A percentile compares a stretch with the other conserved stretches of the same genome.
These are phyloP conservation scores for Neofusicoccum ribis DNA, from an alignment of 2,329 filamentous ascomycete genomes.

Conservation along the genomic window DNA sequence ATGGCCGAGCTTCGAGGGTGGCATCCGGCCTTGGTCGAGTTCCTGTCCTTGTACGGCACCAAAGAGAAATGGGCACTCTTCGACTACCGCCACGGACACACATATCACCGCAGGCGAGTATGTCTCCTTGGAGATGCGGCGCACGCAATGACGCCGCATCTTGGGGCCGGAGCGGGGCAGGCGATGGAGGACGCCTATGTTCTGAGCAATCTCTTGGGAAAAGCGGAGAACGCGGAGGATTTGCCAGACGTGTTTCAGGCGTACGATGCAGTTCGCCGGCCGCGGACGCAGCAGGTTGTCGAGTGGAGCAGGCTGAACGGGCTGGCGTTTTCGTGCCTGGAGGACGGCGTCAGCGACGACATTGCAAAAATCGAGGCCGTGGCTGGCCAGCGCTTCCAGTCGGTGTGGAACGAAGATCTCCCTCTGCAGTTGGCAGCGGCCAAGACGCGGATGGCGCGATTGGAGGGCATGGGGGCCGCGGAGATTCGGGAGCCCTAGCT, in stretches of 20 bases:
- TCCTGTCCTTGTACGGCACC: slow-evolving; percentile 22
- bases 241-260: slow-evolving; percentile 36
- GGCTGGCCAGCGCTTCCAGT: slow-evolving; percentile 25
- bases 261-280: slow-evolving; percentile 38
- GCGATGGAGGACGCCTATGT: slow-evolving; percentile 57
- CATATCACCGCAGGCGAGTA: slow-evolving; percentile 47
- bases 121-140: slow-evolving; percentile 51
- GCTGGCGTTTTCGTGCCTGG: slow-evolving; percentile 24
- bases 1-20: slow-evolving; percentile 23
- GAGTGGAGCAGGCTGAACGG: slow-evolving; percentile 36
- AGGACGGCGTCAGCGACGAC: slow-evolving; percentile 25
- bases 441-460: slow-evolving; percentile 20
- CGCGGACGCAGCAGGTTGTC: slow-evolving; percentile 28
- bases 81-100: slow-evolving; percentile 51
- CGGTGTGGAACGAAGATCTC: slow-evolving; percentile 34
- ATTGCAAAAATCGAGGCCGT: slow-evolving; percentile 22
- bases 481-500: background rate
- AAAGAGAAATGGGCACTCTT: slow-evolving; percentile 59
- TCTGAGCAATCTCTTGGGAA: slow-evolving; percentile 39
- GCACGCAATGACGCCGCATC: slow-evolving; percentile 57
- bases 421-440: slow-evolving; percentile 27
- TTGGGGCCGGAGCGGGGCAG: slow-evolving; percentile 57
- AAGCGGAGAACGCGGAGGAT: slow-evolving; percentile 12
- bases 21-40: slow-evolving; percentile 22
- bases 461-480: background rate